Conservation (phyloP, 2,329 filamentous ascomycete genomes). For the Beauveria pseudobassiana region DNA sequence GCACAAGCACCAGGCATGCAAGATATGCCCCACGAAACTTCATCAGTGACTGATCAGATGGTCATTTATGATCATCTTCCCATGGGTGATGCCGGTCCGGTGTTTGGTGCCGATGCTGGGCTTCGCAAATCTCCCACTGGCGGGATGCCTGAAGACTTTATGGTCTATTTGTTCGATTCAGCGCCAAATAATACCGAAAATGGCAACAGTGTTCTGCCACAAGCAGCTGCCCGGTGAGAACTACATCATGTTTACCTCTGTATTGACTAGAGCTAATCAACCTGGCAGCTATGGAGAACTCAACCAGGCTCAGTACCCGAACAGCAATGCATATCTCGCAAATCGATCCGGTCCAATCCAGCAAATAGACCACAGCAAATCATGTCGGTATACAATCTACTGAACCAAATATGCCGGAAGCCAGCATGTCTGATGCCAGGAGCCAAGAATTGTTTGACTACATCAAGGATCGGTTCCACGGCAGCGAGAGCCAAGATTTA, state of each 20-base stretch:
- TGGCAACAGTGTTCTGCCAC: constrained; percentile 28
- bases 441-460: constrained; percentile 75
- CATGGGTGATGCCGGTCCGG: constrained; percentile 64
- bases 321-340: not conserved
- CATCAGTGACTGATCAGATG: constrained; percentile 38
- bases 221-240: constrained; percentile 39
- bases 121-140: constrained; percentile 75
- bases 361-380: constrained; percentile 63
- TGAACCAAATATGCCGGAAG: constrained; percentile 77
- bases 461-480: constrained; percentile 74
- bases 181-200: constrained; percentile 32
- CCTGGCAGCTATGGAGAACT: constrained; percentile 43
- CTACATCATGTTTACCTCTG: not conserved
- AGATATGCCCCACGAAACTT: not conserved
- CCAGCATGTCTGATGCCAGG: constrained; percentile 79
- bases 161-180: constrained; percentile 72
- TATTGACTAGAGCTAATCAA: constrained; percentile 18
- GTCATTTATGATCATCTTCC: constrained; percentile 56
- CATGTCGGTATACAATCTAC: constrained; percentile 81
- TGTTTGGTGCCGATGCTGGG: constrained; percentile 77
- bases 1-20: not conserved
- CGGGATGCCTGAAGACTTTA: constrained; percentile 79
- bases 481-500: constrained; percentile 65
- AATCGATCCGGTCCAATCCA: constrained; percentile 12
- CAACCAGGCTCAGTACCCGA: constrained; percentile 31